A percentile compares a stretch with the other conserved stretches of the same genome.
These are phyloP conservation scores for Thelephora ganbajun DNA, from an alignment of 768 basidiomycete genomes.

Conservation along the genomic window DNA sequence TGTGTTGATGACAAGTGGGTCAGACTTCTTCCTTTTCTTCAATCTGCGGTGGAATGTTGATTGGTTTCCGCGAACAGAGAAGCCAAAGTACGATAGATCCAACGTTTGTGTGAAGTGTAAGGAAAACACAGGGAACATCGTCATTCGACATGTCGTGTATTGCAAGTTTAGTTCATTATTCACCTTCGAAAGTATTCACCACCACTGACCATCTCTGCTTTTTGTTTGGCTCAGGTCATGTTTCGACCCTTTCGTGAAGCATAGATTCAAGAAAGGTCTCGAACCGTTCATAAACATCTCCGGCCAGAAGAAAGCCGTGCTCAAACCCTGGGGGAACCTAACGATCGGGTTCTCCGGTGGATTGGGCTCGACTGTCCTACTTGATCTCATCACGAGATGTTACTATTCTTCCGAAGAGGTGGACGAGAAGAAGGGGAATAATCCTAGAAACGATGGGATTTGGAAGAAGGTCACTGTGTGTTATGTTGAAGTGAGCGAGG, in stretches of 20 bases:
- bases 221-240: conserved; percentile 33
- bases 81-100: conserved; percentile 52
- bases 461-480: conserved; percentile 53
- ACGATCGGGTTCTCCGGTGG: conserved; percentile 70
- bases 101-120: conserved; percentile 69
- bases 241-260: conserved; percentile 45
- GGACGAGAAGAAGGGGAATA: conserved; percentile 36
- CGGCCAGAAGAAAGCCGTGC: conserved; percentile 38
- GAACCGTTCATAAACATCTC: conserved; percentile 51
- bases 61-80: conserved; percentile 25
- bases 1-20: no score
- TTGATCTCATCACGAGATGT: conserved; percentile 49
- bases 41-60: no score
- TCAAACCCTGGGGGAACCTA: conserved; percentile 58
- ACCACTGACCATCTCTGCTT: neutral
- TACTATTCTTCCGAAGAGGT: conserved; percentile 30
- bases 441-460: conserved; percentile 43
- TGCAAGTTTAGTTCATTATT: conserved; percentile 46
- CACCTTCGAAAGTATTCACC: neutral
- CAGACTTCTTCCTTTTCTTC: no score
- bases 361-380: conserved; percentile 55
- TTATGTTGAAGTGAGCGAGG: conserved; percentile 56
- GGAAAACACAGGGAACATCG: conserved; percentile 43
- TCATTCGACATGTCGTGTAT: conserved; percentile 70
- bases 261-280: conserved; percentile 50